These are phyloP conservation scores for Cystobasidium pallidum DNA, from an alignment of 1,284 basidiomycete species.

Conservation along the genomic window DNA sequence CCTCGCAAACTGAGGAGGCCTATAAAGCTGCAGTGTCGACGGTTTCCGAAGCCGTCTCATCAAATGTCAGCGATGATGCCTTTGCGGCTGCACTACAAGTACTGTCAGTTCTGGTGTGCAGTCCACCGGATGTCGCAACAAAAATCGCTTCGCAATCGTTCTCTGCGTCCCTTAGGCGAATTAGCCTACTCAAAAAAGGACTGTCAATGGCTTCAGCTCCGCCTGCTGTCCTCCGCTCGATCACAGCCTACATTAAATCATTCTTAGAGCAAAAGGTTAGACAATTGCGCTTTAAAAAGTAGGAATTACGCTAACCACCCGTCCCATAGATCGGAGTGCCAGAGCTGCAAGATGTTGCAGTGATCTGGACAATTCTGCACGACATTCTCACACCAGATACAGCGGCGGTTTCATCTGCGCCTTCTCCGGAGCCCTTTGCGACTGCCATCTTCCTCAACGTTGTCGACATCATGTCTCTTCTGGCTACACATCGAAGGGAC, in stretches of 20 bases:
- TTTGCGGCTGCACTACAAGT: constrained; percentile 12
- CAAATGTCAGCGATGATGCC: neutral
- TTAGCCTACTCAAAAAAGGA: neutral
- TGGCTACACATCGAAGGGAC: constrained; percentile 51
- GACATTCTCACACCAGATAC: constrained; percentile 26
- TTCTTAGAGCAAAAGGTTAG: constrained; percentile 48
- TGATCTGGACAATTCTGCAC: constrained; percentile 46
- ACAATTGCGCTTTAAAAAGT: neutral
- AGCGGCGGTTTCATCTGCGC: neutral
- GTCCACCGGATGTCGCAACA: constrained; percentile 13
- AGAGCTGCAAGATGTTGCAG: constrained; percentile 49
- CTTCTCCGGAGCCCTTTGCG: neutral
- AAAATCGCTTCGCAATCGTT: constrained; percentile 31
- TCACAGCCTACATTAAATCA: constrained; percentile 46
- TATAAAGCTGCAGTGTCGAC: constrained; percentile 17
- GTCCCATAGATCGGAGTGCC: constrained; percentile 47
- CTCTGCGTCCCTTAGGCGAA: constrained; percentile 21
- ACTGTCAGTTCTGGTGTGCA: constrained; percentile 11
- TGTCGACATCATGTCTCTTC: constrained; percentile 43
- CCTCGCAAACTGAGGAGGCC: constrained; percentile 8
- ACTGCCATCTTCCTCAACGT: constrained; percentile 40
- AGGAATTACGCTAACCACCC: too few relatives aligned
- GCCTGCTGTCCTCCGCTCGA: constrained; percentile 17
- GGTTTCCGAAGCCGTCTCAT: neutral
- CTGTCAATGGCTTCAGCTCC: neutral